Base-by-base conservation (phyloP, 1,284 basidiomycete species). In the Trichosporon coremiiforme region DNA sequence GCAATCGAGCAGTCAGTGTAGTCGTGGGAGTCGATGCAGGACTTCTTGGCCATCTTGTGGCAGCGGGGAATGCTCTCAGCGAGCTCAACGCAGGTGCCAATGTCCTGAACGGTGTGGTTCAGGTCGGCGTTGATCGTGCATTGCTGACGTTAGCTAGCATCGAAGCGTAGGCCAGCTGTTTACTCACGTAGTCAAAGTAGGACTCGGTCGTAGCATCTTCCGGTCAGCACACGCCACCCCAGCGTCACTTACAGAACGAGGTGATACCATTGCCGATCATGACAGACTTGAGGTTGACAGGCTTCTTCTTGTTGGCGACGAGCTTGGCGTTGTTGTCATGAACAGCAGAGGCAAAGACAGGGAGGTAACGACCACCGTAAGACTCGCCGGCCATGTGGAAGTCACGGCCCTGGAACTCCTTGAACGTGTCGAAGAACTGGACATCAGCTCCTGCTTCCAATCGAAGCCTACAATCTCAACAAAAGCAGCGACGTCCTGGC, bases 321-420 rank as follows among this genome's bases (percentile, higher is more conserved):
- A 91, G 84, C 33, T 81, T 78, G 6, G 86, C 83, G 79, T 95
- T 95, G 73, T 91, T 89, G 80, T 95, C 93, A 60, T 90, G 89
- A 0, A 95, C 88, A 17, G 89, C 88, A 1, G 90, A 85, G 0
- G 93, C 94, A 73, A 93, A 95, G 5, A 93, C 84, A 0, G 93
- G 94, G 8, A 95, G 85, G 81, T 93, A 94, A 25, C 92, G 88
- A 3, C 93, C 80, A 15, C 80, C 81, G 66, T 81, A 82, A 13
- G 79, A 81, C 80, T 92, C 90, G 50, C 90, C 90, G 1, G 90
- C 85, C 66, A 92, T 84, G 77, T 91, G 90, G 69, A 91, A 85
- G 3, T 86, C 85, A 31, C 90, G 83, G 6, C 89, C 89, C 55
- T 86, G 76, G 77, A 90, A 90, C 72, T 90, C 87, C 64, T 82